These are phyloP conservation scores for Nasturtium officinale DNA, from an alignment of 345 rosid species.

Conservation along the genomic window DNA sequence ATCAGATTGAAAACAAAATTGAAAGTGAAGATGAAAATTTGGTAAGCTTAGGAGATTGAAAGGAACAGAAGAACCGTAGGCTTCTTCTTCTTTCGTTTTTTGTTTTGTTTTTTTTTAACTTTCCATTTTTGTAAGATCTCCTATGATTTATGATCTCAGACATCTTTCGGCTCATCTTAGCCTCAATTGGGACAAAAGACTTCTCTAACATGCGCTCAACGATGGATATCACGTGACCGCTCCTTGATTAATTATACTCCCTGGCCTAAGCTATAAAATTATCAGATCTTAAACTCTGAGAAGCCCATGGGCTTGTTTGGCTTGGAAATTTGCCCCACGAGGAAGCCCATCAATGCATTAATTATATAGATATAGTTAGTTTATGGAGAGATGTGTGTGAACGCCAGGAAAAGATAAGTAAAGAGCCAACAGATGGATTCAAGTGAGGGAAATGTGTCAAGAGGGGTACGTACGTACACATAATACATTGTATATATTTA, in stretches of 20 bases:
- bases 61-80: constrained; percentile 44
- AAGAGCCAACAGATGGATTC: constrained; percentile 42
- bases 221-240: constrained; percentile 31
- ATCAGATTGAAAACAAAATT: constrained; percentile 21
- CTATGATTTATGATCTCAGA: constrained; percentile 15
- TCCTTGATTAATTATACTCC: neutral
- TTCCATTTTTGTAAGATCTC: constrained; percentile 26
- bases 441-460: constrained; percentile 43
- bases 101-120: neutral
- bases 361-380: neutral
- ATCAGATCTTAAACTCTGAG: neutral
- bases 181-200: neutral
- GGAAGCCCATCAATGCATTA: neutral
- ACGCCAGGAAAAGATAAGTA: constrained; percentile 33
- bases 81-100: constrained; percentile 12
- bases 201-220: constrained; percentile 32
- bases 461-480: constrained; percentile 30
- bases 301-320: neutral
- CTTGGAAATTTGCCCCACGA: neutral
- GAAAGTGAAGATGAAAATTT: constrained; percentile 27
- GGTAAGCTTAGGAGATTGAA: constrained; percentile 37
- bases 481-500: neutral
- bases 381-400: constrained; percentile 31
- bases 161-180: constrained; percentile 38
- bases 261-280: neutral